These are phyloP conservation scores for Heimioporus sp. DNA, from an alignment of 768 basidiomycete species.

Conservation along the genomic window DNA sequence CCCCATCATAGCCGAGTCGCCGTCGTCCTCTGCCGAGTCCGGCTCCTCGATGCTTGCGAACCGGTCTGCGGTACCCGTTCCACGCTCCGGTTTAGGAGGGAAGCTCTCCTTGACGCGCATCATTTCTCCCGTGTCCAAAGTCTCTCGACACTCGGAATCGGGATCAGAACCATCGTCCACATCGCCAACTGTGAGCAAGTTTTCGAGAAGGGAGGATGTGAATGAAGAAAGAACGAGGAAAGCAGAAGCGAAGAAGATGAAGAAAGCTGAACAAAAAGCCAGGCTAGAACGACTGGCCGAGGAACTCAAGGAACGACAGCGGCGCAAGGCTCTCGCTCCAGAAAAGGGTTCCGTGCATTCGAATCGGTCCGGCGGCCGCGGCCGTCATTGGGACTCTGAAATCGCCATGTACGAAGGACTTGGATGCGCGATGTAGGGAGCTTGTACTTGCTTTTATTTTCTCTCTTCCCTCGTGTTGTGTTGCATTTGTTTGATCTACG, in stretches of 20 bases:
- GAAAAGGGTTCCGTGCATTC: slow-evolving; percentile 34
- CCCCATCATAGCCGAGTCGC: slow-evolving; percentile 15
- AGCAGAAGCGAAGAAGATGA: slow-evolving; percentile 41
- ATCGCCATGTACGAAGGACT: slow-evolving; percentile 34
- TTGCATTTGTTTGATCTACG: slow-evolving; percentile 13
- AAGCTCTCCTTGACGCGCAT: slow-evolving; percentile 29
- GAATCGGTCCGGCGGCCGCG: slow-evolving; percentile 18
- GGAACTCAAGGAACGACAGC: slow-evolving; percentile 40
- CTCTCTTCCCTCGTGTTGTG: neutral
- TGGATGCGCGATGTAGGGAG: slow-evolving; percentile 20
- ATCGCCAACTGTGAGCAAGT: slow-evolving; percentile 22
- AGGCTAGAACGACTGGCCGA: slow-evolving; percentile 43
- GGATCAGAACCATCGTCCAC: slow-evolving; percentile 5
- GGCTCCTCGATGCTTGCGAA: neutral
- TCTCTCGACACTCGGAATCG: slow-evolving; percentile 1
- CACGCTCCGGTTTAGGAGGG: slow-evolving; percentile 10
- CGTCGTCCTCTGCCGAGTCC: slow-evolving; percentile 11
- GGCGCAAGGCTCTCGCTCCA: slow-evolving; percentile 27
- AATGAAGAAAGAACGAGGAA: slow-evolving; percentile 43
- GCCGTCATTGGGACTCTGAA: slow-evolving; percentile 22
- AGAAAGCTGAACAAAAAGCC: slow-evolving; percentile 41
- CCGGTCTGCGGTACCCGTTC: neutral
- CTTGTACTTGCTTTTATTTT: neutral
- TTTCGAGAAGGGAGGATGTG: slow-evolving; percentile 23
- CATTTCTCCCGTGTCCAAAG: slow-evolving; percentile 23